Percentiles rank a stretch among this genome's conserved stretches.
Evolutionary conservation across 2,329 filamentous ascomycete species (phyloP).

Genomic region (Coniella lustricola): DNA sequence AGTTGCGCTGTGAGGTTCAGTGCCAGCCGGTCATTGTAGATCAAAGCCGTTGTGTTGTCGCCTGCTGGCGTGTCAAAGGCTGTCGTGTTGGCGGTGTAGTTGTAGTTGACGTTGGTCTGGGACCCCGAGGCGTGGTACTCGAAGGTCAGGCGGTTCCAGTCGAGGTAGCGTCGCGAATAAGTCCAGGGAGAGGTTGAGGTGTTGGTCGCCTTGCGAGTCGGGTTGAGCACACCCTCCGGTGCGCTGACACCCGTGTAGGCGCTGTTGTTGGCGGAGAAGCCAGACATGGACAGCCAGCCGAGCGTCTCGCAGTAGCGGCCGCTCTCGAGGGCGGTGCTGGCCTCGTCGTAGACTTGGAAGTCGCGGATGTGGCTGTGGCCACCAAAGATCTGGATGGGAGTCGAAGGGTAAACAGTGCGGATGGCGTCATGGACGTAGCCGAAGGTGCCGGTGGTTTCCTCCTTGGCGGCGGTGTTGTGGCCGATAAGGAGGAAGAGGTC

Average conservation of each 20-base stretch:
- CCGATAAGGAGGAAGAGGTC: conserved; percentile 59
- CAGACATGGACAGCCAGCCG: conserved; percentile 59
- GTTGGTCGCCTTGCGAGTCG: conserved; percentile 31
- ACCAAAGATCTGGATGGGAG: conserved; percentile 58
- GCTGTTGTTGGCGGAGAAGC: conserved; percentile 43
- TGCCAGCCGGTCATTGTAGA: conserved; percentile 38
- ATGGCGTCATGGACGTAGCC: conserved; percentile 49
- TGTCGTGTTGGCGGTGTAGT: conserved; percentile 8
- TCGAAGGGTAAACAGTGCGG: conserved; percentile 45
- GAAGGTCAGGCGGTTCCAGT: conserved; percentile 63
- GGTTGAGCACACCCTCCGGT: conserved; percentile 31
- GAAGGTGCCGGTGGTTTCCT: conserved; percentile 36
- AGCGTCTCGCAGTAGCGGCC: conserved; percentile 63
- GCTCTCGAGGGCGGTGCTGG: conserved; percentile 54
- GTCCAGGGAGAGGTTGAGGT: conserved; percentile 32
- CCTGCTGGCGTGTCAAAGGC: conserved; percentile 19
- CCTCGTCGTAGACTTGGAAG: conserved; percentile 56
- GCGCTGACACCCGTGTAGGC: conserved; percentile 30
- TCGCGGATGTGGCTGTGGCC: conserved; percentile 60
- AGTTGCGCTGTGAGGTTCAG: conserved; percentile 45
- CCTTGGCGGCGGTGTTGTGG: conserved; percentile 51
- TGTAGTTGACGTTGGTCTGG: too few species aligned
- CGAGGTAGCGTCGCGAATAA: conserved; percentile 57
- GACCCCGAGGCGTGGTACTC: conserved; percentile 50
- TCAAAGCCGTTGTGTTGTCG: conserved; percentile 16